Conservation (phyloP, 257 asterid species). For the Thymus mandschuricus region DNA sequence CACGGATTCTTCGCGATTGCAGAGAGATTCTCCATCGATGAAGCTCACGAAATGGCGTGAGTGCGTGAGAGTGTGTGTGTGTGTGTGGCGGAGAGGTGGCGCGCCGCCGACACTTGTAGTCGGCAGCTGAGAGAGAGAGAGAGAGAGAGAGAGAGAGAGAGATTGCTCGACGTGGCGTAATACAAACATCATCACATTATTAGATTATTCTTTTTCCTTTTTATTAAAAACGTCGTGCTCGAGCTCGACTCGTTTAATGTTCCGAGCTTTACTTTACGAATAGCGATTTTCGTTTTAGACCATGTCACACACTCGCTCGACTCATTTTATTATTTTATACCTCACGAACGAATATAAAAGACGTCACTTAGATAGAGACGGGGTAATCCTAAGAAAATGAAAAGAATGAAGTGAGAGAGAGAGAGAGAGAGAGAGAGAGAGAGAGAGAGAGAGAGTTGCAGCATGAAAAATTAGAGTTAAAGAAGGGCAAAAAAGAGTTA, state of each 20-base stretch:
- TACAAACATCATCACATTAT: conserved; percentile 6
- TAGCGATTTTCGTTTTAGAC: no score
- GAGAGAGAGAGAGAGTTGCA: not conserved
- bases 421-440: conserved; percentile 1
- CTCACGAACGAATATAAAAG: no score
- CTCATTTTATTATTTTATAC: no score
- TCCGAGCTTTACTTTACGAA: no score
- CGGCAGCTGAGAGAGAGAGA: not conserved
- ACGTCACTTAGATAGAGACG: no score
- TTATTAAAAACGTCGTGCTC: not conserved
- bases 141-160: not conserved
- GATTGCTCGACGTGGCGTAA: conserved; percentile 29
- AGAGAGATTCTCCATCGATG: conserved; percentile 39
- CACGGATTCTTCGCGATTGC: conserved; percentile 25
- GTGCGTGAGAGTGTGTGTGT: not conserved
- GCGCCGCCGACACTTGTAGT: conserved; percentile 18
- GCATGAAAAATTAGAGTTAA: not conserved
- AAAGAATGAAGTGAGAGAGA: no score
- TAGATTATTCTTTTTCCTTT: not conserved
- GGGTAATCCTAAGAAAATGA: no score
- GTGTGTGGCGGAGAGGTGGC: conserved; percentile 29
- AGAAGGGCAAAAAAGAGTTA: not conserved
- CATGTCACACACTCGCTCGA: no score
- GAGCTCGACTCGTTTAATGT: no score
- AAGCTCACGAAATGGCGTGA: conserved; percentile 14